Percentiles rank a stretch among this genome's conserved stretches.
These are phyloP conservation scores for Backusella parvicylindrica DNA, from an alignment of 192 early-diverging fungal species.

Conservation along the genomic window DNA sequence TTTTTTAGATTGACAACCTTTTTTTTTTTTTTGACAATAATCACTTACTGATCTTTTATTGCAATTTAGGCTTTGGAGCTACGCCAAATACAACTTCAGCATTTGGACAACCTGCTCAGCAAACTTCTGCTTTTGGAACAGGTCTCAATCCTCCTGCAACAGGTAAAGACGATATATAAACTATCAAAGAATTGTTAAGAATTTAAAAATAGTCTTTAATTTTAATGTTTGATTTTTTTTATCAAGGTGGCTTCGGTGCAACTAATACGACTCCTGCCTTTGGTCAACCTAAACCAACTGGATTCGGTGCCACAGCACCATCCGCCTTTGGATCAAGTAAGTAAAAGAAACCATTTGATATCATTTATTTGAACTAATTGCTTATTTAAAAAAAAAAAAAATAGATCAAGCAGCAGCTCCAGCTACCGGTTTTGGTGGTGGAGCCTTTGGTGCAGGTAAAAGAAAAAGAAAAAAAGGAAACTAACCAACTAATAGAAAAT, in stretches of 20 bases:
- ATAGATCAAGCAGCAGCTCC: constrained; percentile 29
- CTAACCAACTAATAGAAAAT: neutral
- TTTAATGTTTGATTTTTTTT: neutral
- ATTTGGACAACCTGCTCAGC: constrained; percentile 28
- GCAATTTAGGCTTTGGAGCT: constrained; percentile 6
- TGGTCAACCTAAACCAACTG: constrained; percentile 32
- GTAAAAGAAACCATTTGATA: neutral
- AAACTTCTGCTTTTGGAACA: constrained; percentile 27
- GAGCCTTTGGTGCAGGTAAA: constrained; percentile 19
- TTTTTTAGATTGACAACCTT: neutral
- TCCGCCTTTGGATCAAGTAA: neutral
- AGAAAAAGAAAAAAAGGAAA: neutral
- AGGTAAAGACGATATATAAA: too few relatives aligned
- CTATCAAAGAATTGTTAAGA: too few relatives aligned
- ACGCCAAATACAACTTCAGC: neutral
- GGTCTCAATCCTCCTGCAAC: constrained; percentile 8
- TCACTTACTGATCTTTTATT: neutral
- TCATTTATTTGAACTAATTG: too few relatives aligned
- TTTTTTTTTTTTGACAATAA: neutral
- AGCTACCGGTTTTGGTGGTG: constrained; percentile 13
- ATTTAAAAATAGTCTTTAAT: too few relatives aligned
- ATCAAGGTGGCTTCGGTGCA: neutral
- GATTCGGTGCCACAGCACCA: constrained; percentile 39
- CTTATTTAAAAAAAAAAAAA: neutral
- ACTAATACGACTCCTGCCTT: constrained; percentile 4